phyloP scores from a whole-genome alignment of 208 protist genomes.

The Strigomonas culicis region DNA sequence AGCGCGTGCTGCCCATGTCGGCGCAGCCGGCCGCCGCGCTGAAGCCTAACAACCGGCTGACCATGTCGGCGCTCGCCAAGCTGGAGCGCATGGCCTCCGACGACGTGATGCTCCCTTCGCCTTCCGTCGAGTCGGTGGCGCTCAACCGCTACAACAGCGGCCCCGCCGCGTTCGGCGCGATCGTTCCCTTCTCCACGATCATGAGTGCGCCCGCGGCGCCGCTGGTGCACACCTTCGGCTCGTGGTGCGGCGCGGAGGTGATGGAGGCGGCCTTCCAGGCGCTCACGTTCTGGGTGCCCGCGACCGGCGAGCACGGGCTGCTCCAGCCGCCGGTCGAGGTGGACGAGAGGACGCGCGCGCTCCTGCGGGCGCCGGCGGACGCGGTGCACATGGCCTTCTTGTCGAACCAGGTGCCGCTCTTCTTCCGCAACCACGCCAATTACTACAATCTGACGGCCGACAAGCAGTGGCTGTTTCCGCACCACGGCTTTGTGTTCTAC shows the following conservation, averaged over 20 bases:
- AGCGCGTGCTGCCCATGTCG: too few species aligned
- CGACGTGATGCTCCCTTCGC: too few species aligned
- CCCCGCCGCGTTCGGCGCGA: too few species aligned
- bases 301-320: constrained; percentile 58
- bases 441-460: constrained; percentile 5
- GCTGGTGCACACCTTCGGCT: constrained; percentile 38
- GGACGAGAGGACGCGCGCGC: constrained; percentile 12
- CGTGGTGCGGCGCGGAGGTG: constrained; percentile 24
- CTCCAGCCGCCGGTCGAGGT: constrained; percentile 42
- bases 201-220: too few species aligned
- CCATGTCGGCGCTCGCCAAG: too few species aligned
- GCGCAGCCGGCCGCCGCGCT: too few species aligned
- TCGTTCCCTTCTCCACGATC: too few species aligned
- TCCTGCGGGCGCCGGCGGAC: constrained; percentile 24
- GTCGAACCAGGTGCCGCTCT: constrained; percentile 58
- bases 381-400: constrained; percentile 51
- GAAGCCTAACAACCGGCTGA: too few species aligned
- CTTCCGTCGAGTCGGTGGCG: too few species aligned
- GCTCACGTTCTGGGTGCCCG: constrained; percentile 63
- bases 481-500: constrained; percentile 79
- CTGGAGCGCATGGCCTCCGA: too few species aligned
- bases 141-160: too few species aligned
- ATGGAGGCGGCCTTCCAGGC: constrained; percentile 56
- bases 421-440: constrained; percentile 49
- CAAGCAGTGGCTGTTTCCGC: constrained; percentile 32